Evolutionary conservation across 164 flowering plant species (phyloP).

Genomic region (Buxus sempervirens): DNA sequence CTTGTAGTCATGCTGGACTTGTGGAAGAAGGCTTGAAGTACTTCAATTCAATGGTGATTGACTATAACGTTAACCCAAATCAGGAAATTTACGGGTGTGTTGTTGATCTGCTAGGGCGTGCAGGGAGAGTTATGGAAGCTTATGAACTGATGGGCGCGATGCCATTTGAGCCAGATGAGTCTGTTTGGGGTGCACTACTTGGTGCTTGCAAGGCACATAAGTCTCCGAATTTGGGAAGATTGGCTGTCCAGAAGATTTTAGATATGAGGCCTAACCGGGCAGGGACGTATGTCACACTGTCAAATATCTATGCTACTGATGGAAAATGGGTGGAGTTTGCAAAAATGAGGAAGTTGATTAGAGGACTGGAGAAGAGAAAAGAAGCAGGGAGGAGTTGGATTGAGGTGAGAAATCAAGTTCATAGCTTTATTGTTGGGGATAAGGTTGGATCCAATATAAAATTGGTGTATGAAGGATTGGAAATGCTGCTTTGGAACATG

Average conservation of each 20-base stretch:
- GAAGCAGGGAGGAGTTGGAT: slow-evolving; percentile 5
- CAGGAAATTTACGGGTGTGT: not conserved
- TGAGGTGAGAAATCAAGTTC: not conserved
- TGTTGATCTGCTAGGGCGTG: slow-evolving; percentile 1
- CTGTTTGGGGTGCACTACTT: not conserved
- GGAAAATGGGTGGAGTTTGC: slow-evolving; percentile 2
- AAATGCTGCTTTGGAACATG: not conserved
- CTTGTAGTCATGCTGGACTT: slow-evolving; percentile 4
- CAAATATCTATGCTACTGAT: not conserved
- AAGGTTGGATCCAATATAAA: not conserved
- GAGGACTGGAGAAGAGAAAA: not conserved
- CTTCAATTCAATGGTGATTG: not conserved
- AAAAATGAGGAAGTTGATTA: slow-evolving; percentile 3
- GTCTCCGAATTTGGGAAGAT: not conserved
- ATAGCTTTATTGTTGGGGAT: not conserved
- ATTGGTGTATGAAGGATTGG: not conserved
- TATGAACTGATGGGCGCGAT: not conserved
- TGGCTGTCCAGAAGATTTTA: not conserved
- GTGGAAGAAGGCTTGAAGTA: not conserved
- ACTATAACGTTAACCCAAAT: not conserved
- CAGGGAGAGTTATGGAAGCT: not conserved
- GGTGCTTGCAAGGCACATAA: not conserved
- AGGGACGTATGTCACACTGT: not conserved
- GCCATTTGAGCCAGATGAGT: not conserved
- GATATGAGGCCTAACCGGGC: not conserved